Percentiles rank a stretch among this genome's conserved stretches.
Conservation (phyloP, 345 rosid genomes). For the Salix viminalis region DNA sequence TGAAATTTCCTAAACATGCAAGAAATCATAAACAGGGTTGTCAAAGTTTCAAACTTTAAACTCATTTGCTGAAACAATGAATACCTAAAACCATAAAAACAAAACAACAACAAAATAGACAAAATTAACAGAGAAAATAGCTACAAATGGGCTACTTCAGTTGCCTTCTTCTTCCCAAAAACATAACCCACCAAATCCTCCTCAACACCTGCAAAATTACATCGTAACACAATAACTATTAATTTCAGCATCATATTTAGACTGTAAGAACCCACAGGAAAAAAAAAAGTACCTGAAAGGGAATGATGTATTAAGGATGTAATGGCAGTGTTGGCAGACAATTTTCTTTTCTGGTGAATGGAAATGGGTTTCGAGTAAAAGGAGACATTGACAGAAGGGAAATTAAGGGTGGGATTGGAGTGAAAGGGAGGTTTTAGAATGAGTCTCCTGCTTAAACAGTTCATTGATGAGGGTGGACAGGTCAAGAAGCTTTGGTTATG, state of each 20-base stretch:
- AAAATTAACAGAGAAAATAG: conserved; percentile 26
- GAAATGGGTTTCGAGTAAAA: conserved; percentile 13
- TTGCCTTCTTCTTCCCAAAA: conserved; percentile 74
- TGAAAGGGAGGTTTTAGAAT: too few species aligned
- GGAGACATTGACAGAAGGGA: not conserved
- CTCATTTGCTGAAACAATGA: not conserved
- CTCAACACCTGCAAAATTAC: conserved; percentile 49
- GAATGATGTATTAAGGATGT: conserved; percentile 25
- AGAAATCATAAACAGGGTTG: too few species aligned
- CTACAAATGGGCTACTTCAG: conserved; percentile 92
- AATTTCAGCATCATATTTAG: not conserved
- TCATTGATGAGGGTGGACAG: not conserved
- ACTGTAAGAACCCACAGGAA: not conserved
- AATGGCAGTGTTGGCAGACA: conserved; percentile 9
- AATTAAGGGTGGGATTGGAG: not conserved
- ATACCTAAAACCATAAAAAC: not conserved
- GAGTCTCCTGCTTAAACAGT: not conserved
- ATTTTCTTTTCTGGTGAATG: conserved; percentile 6
- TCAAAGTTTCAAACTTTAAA: too few species aligned
- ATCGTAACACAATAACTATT: not conserved
- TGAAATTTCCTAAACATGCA: too few species aligned
- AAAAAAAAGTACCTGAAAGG: conserved; percentile 32
- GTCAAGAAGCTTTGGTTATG: too few species aligned
- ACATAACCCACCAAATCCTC: conserved; percentile 66
- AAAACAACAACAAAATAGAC: not conserved